These are phyloP conservation scores for Bodo saltans DNA, from an alignment of 78 protist species.

Conservation along the genomic window DNA sequence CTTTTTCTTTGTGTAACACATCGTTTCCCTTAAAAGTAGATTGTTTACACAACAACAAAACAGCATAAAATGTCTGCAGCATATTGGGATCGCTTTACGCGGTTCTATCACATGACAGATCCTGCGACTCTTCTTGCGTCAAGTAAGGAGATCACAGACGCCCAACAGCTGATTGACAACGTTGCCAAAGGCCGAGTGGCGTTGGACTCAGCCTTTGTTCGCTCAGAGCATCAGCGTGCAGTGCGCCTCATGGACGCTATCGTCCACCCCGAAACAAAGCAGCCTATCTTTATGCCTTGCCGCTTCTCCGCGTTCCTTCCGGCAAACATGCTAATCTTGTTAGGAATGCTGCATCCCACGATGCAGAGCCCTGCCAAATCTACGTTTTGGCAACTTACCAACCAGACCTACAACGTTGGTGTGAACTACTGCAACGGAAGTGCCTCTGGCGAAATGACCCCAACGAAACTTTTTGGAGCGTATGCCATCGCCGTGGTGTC, in stretches of 20 bases:
- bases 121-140: too few relatives aligned
- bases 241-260: background rate
- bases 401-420: background rate
- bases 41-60: too few relatives aligned
- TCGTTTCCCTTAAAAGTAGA: too few relatives aligned
- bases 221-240: too few relatives aligned
- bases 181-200: too few relatives aligned
- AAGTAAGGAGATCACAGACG: too few relatives aligned
- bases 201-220: too few relatives aligned
- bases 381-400: background rate
- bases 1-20: too few relatives aligned
- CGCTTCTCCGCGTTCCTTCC: background rate
- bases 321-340: background rate
- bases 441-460: background rate
- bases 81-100: too few relatives aligned
- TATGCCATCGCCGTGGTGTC: background rate
- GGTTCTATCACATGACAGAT: too few relatives aligned
- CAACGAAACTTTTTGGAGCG: background rate
- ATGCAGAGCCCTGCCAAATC: background rate
- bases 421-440: background rate
- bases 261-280: background rate
- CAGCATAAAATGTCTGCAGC: too few relatives aligned
- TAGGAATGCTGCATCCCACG: background rate
- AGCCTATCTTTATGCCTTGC: background rate
- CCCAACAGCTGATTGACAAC: too few relatives aligned